phyloP scores from a whole-genome alignment of 2,329 filamentous ascomycete species.

The Fusarium pseudonygamai region DNA sequence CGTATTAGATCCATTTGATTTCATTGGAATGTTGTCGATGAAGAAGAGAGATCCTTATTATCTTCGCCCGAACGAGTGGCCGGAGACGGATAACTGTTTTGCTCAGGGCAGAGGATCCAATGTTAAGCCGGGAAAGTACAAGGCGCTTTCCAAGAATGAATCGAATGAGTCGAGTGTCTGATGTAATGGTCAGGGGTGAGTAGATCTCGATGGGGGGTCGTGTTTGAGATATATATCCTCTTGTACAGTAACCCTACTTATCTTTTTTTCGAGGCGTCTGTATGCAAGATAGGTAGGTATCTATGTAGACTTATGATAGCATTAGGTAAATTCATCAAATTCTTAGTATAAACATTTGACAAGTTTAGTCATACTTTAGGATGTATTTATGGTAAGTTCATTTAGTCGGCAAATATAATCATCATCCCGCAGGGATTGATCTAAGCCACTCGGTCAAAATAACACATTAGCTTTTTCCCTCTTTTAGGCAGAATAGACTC shows the following conservation, averaged over 20 bases:
- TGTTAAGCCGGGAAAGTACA: conserved; percentile 14
- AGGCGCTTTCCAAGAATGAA: conserved; percentile 16
- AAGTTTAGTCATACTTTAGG: background rate
- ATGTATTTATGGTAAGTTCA: background rate
- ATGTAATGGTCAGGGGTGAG: conserved; percentile 9
- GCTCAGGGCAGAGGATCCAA: conserved; percentile 39
- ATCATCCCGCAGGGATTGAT: no score
- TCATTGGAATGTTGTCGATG: conserved; percentile 38
- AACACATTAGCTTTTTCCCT: no score
- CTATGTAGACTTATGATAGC: conserved; percentile 2
- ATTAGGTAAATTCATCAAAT: background rate
- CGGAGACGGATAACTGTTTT: conserved; percentile 32
- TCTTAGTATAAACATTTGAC: background rate
- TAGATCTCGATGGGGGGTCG: background rate
- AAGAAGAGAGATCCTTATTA: conserved; percentile 38
- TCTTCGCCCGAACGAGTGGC: conserved; percentile 33
- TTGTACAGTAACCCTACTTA: background rate
- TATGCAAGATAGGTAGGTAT: background rate
- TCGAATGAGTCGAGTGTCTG: conserved; percentile 4
- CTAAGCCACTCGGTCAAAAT: no score
- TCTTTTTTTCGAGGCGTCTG: background rate
- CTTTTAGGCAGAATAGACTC: no score
- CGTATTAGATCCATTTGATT: conserved; percentile 34
- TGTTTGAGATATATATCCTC: background rate
- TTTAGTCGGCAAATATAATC: no score